Percentiles rank a stretch among this genome's conserved stretches.
Evolutionary conservation across 768 basidiomycete genomes (phyloP).

Genomic region (Pisolithus albus): DNA sequence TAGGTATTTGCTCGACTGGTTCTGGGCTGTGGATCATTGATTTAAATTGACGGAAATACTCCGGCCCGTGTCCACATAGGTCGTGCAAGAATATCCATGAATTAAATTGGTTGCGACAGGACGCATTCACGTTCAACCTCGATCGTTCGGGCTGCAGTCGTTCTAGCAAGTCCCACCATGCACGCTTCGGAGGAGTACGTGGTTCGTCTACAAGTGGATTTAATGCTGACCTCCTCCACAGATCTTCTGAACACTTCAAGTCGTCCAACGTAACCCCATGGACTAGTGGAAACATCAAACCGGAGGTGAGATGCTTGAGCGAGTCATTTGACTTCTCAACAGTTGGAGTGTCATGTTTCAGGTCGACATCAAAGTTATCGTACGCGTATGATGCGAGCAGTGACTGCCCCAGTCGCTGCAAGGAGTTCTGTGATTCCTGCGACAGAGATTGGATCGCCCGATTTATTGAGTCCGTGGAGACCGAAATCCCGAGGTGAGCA

Average conservation of each 20-base stretch:
- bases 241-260: slow-evolving; percentile 25
- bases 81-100: too few species aligned
- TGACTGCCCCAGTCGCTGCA: slow-evolving; percentile 19
- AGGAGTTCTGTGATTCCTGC: slow-evolving; percentile 8
- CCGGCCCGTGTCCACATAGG: too few species aligned
- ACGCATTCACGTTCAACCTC: too few species aligned
- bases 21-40: too few species aligned
- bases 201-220: slow-evolving; percentile 9
- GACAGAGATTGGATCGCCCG: slow-evolving; percentile 20
- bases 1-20: too few species aligned
- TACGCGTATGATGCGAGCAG: slow-evolving; percentile 28
- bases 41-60: too few species aligned
- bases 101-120: too few species aligned
- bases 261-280: slow-evolving; percentile 19
- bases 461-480: slow-evolving; percentile 22
- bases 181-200: too few species aligned
- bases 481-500: slow-evolving; percentile 24
- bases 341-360: slow-evolving; percentile 25
- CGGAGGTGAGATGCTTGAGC: slow-evolving; percentile 22
- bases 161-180: too few species aligned
- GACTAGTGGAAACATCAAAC: slow-evolving; percentile 14
- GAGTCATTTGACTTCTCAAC: slow-evolving; percentile 20
- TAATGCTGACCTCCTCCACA: slow-evolving; percentile 27
- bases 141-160: too few species aligned
- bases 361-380: slow-evolving; percentile 39